Conservation (phyloP, 2,329 filamentous ascomycete genomes). For the Fusarium sp. region DNA sequence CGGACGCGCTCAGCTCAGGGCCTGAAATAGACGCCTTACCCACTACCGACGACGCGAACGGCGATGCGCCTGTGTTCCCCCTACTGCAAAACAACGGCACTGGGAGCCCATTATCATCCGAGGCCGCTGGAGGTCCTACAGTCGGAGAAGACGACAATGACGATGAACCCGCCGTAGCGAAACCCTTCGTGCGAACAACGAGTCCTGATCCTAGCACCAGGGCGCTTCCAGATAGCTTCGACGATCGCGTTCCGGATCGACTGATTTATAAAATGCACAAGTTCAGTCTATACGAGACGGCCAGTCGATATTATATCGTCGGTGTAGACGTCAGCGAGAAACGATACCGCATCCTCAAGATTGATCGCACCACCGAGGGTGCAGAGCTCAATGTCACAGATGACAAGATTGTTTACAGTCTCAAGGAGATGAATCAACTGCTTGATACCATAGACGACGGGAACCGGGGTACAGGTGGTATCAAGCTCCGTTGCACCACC, state of each 20-base stretch:
- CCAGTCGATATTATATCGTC: conserved; percentile 91
- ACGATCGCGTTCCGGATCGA: conserved; percentile 51
- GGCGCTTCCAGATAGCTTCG: conserved; percentile 46
- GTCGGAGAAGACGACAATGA: conserved; percentile 63
- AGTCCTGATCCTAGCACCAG: conserved; percentile 60
- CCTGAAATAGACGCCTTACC: conserved; percentile 31
- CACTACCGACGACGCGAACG: conserved; percentile 28
- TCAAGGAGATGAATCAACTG: conserved; percentile 92
- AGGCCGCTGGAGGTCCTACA: conserved; percentile 40
- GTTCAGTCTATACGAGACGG: conserved; percentile 97
- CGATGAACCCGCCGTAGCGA: conserved; percentile 67
- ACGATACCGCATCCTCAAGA: conserved; percentile 91
- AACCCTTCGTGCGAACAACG: conserved; percentile 66
- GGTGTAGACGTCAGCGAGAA: conserved; percentile 91
- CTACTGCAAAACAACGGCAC: conserved; percentile 52
- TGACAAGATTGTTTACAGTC: conserved; percentile 93
- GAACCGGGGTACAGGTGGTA: conserved; percentile 88
- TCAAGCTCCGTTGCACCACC: conserved; percentile 88
- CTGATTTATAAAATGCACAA: conserved; percentile 83
- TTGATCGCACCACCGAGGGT: conserved; percentile 86
- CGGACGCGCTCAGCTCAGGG: conserved; percentile 39
- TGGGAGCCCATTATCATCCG: conserved; percentile 42
- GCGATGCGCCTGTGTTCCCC: conserved; percentile 49
- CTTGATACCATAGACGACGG: conserved; percentile 95
- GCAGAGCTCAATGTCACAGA: conserved; percentile 84